Conservation (phyloP, 2,329 filamentous ascomycete genomes). For the Ceratocystiopsis sp. region DNA sequence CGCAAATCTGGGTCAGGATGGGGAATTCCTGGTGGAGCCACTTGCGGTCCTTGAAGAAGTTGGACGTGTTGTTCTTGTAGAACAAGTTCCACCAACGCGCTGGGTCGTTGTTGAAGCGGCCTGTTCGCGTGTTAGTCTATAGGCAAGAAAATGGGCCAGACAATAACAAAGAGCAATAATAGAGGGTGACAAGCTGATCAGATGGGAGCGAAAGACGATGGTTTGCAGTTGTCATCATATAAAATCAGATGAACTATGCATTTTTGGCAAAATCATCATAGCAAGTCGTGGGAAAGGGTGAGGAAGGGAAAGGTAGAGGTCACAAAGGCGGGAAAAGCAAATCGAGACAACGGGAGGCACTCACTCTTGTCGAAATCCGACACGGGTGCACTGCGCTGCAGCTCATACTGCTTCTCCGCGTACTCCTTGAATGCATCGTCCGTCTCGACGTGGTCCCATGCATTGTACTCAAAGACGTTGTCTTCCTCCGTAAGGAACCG, state of each 20-base stretch:
- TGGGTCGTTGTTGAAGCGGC: constrained; percentile 74
- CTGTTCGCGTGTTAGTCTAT: constrained; percentile 20
- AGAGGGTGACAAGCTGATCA: constrained; percentile 24
- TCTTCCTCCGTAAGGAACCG: constrained; percentile 70
- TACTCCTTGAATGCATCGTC: constrained; percentile 79
- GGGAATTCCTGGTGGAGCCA: constrained; percentile 97
- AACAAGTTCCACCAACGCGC: constrained; percentile 97
- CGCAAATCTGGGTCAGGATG: constrained; percentile 59
- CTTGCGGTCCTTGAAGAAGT: constrained; percentile 98
- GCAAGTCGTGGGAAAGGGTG: background rate
- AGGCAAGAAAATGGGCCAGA: background rate
- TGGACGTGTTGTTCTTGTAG: constrained; percentile 92
- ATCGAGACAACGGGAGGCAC: constrained; percentile 14
- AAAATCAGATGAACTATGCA: constrained; percentile 56
- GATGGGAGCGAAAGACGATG: constrained; percentile 60
- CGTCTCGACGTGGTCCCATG: constrained; percentile 95
- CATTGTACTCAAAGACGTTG: constrained; percentile 93
- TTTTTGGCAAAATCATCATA: constrained; percentile 30
- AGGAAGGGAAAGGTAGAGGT: constrained; percentile 9
- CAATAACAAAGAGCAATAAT: constrained; percentile 5
- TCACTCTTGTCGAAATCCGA: constrained; percentile 81
- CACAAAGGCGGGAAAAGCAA: background rate
- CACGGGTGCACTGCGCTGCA: constrained; percentile 73
- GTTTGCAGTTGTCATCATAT: constrained; percentile 40
- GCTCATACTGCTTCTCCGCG: constrained; percentile 65